Percentiles rank a stretch among this genome's conserved stretches.
Conservation (phyloP, 306 rosid species). For the Vachellia pachyceras region DNA sequence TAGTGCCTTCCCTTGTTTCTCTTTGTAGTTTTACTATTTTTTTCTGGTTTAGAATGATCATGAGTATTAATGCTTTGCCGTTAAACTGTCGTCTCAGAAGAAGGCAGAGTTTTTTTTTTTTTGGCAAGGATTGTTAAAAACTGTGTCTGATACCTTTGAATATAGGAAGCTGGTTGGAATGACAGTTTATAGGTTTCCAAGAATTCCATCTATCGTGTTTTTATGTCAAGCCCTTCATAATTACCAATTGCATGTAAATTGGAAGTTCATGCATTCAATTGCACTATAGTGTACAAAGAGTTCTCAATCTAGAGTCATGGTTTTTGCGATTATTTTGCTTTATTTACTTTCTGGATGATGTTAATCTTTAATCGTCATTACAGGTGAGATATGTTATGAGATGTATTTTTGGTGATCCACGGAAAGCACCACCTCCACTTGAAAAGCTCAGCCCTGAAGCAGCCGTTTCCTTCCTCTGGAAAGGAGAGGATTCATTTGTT, state of each 20-base stretch:
- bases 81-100: slow-evolving; percentile 26
- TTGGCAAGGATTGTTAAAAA: slow-evolving; percentile 10
- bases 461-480: slow-evolving; percentile 78
- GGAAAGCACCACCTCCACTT: slow-evolving; percentile 93
- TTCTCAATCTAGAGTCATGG: slow-evolving; percentile 22
- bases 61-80: not conserved
- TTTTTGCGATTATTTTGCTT: slow-evolving; percentile 38
- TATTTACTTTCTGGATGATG: slow-evolving; percentile 26
- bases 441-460: slow-evolving; percentile 88
- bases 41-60: slow-evolving; percentile 19
- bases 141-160: slow-evolving; percentile 15
- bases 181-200: slow-evolving; percentile 24
- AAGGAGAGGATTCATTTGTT: slow-evolving; percentile 92
- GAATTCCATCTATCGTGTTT: slow-evolving; percentile 28
- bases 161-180: slow-evolving; percentile 19
- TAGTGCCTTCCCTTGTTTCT: slow-evolving; percentile 23
- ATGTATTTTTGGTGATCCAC: slow-evolving; percentile 88
- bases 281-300: slow-evolving; percentile 10
- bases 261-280: not conserved
- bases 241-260: slow-evolving; percentile 7
- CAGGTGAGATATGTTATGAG: slow-evolving; percentile 98
- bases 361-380: slow-evolving; percentile 35
- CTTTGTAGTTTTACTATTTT: slow-evolving; percentile 9
- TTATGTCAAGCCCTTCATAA: slow-evolving; percentile 19
- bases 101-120: not conserved